These are phyloP conservation scores for Plantago lanceolata DNA, from an alignment of 305 asterid species.

Conservation along the genomic window DNA sequence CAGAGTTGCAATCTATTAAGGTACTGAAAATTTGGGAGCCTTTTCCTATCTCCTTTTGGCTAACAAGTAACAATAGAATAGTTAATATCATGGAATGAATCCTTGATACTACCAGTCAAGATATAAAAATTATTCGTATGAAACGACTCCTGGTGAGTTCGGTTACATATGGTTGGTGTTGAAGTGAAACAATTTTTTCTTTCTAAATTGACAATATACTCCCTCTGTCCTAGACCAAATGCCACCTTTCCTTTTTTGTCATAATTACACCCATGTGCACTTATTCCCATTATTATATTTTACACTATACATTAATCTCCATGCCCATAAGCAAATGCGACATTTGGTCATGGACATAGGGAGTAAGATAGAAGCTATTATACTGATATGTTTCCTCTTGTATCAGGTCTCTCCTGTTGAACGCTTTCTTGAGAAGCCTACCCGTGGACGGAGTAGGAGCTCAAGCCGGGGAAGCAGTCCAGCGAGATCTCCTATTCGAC, in stretches of 20 bases:
- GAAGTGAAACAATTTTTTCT: background rate
- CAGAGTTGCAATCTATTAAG: conserved; percentile 98
- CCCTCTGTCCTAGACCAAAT: too few species aligned
- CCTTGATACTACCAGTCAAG: conserved; percentile 11
- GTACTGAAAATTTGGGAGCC: conserved; percentile 38
- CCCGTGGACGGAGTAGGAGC: conserved; percentile 89
- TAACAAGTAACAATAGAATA: conserved; percentile 6
- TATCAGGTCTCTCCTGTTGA: conserved; percentile 88
- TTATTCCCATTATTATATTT: too few species aligned
- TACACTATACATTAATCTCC: too few species aligned
- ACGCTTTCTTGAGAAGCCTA: conserved; percentile 86
- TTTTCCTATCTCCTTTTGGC: conserved; percentile 9
- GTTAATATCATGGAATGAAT: conserved; percentile 17
- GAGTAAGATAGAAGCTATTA: background rate
- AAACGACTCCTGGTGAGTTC: conserved; percentile 3
- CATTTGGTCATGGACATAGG: too few species aligned
- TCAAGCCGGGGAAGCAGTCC: conserved; percentile 97
- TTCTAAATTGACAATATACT: background rate
- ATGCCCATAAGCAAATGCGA: too few species aligned
- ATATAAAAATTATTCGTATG: background rate
- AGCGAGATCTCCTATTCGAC: conserved; percentile 81
- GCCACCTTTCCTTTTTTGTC: too few species aligned
- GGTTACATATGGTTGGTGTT: background rate
- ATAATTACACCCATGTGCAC: too few species aligned
- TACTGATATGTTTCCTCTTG: conserved; percentile 17